Evolutionary conservation across 495 filamentous ascomycete species (phyloP), one percentile per base, ranked within the genome.

Genomic region (Symbiotaphrina buchneri): DNA sequence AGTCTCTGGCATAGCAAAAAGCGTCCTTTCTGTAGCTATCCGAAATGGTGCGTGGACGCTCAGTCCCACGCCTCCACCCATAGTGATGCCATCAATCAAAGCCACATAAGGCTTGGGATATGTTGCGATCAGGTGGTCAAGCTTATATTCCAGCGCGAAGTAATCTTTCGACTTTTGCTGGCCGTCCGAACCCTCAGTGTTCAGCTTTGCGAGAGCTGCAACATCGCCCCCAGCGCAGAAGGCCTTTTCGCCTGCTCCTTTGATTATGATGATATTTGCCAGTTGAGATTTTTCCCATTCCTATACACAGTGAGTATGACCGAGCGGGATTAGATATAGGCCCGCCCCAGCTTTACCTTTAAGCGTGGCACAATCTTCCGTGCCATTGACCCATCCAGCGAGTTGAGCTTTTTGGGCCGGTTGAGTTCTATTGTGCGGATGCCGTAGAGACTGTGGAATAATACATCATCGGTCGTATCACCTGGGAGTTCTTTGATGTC

Each of bases 1-100:
- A 2, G 87, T 97, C 58, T 97, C 87, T 21, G 87, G 87, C 87
- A 97, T 97, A 38, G 90, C 83, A 45, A 97, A 92, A 13, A 84
- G 49, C 5, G 90, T 97, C 33, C 73, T 73, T 52, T 97, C 87
- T 8, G 87, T 97, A 17, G 90, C 90, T 43, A 97, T 87, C 15
- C 87, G 65, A 61, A 97, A 82, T 1, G 87, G 90, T 4, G 90
- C 84, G 52, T 97, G 90, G 26, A 94, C 63, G 51, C 74, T 82
- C 29, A 97, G 65, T 3, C 87, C 87, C 18, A 95, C 90, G 31
- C 87, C 87, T 32, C 87, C 87, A 36, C 87, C 87, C 87, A 97
- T 95, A 16, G 90, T 97, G 45, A 92, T 74, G 34, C 87, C 87
- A 46, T 97, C 90, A 73, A 97, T 84, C 48, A 94, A 76, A 22